Evolutionary conservation across 2,329 filamentous ascomycete genomes (phyloP).

Genomic region (Talaromyces piceae): DNA sequence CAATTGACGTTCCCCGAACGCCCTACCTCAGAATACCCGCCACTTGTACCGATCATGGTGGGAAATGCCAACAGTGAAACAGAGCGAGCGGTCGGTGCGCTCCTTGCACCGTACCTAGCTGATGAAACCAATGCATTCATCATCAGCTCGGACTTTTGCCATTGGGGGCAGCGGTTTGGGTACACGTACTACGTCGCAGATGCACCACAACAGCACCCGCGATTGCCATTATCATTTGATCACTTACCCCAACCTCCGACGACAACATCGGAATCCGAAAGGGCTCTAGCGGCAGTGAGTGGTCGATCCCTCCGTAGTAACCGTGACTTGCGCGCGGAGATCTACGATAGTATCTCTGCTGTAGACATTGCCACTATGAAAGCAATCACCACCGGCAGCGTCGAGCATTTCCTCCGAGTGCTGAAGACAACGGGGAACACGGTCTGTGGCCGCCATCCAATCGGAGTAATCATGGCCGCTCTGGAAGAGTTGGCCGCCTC

Average conservation of each 20-base stretch:
- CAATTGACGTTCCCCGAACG: conserved; percentile 46
- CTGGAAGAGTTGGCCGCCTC: conserved; percentile 56
- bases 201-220: conserved; percentile 30
- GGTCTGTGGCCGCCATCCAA: conserved; percentile 89
- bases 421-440: conserved; percentile 74
- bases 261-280: conserved; percentile 18
- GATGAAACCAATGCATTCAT: conserved; percentile 73
- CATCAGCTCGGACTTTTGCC: conserved; percentile 91
- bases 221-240: conserved; percentile 34
- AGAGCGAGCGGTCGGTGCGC: conserved; percentile 60
- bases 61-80: conserved; percentile 61
- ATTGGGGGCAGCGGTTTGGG: conserved; percentile 80
- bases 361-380: conserved; percentile 79
- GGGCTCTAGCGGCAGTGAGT: conserved; percentile 23
- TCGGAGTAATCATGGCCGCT: conserved; percentile 85
- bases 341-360: conserved; percentile 76
- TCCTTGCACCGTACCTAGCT: conserved; percentile 70
- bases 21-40: conserved; percentile 54
- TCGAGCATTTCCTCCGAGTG: conserved; percentile 61
- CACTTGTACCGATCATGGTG: conserved; percentile 76
- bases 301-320: conserved; percentile 26
- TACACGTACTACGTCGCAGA: conserved; percentile 71
- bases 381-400: conserved; percentile 69
- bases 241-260: conserved; percentile 33
- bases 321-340: conserved; percentile 40